phyloP scores from a whole-genome alignment of 2,329 filamentous ascomycete species.

The Pyrenophora seminiperda region DNA sequence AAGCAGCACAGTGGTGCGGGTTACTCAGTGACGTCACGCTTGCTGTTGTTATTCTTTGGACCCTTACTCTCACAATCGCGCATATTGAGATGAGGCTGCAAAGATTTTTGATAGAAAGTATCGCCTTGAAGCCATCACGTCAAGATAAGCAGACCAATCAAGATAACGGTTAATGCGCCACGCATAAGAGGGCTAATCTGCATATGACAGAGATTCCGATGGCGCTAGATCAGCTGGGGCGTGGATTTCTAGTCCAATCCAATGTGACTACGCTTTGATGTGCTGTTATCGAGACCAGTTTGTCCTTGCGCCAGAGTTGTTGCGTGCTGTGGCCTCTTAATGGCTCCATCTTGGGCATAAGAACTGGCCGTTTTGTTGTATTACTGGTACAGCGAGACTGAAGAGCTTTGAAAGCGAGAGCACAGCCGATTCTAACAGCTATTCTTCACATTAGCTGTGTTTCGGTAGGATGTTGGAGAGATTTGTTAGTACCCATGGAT shows the following conservation, averaged over 20 bases:
- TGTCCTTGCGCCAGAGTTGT: too few relatives aligned
- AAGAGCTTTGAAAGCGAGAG: neutral
- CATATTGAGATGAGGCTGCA: neutral
- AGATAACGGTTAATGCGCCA: too few relatives aligned
- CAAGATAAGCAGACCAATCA: too few relatives aligned
- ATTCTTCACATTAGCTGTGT: neutral
- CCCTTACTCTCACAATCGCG: neutral
- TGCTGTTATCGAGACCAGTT: too few relatives aligned
- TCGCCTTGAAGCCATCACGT: neutral
- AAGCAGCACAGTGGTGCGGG: neutral
- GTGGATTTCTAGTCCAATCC: too few relatives aligned
- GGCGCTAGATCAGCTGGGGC: too few relatives aligned
- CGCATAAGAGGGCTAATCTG: too few relatives aligned
- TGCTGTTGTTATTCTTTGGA: neutral
- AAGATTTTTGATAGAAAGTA: neutral
- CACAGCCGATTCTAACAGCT: neutral
- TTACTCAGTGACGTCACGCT: neutral
- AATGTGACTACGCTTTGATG: too few relatives aligned
- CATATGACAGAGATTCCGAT: too few relatives aligned
- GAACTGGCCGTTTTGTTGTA: neutral
- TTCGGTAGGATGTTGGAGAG: neutral
- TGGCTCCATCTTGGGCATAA: neutral
- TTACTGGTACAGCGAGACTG: neutral
- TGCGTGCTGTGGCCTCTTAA: neutral
- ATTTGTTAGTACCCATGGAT: neutral